phyloP scores from a whole-genome alignment of 2,329 filamentous ascomycete species.

The Colletotrichum magnum region DNA sequence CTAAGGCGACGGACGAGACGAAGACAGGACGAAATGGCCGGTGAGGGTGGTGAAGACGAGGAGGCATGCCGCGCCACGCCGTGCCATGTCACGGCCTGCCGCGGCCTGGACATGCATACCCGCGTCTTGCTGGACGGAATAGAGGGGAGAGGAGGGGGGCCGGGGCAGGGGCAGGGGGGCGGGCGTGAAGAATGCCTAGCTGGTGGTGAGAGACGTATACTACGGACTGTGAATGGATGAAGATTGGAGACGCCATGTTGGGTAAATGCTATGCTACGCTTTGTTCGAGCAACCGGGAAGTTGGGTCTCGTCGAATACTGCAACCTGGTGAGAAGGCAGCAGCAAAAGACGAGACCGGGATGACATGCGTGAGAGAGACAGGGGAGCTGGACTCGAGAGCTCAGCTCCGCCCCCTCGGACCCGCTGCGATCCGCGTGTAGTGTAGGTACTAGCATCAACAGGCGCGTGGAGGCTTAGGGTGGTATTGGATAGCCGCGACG shows the following conservation, averaged over 20 bases:
- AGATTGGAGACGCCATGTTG: not conserved
- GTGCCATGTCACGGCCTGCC: constrained; percentile 30
- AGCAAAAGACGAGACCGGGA: no score
- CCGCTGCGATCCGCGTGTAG: no score
- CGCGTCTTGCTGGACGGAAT: constrained; percentile 16
- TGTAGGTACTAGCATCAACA: not conserved
- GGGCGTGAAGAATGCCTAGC: constrained; percentile 11
- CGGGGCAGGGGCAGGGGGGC: not conserved
- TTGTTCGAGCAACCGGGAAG: no score
- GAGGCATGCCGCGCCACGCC: constrained; percentile 37
- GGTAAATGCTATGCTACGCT: not conserved
- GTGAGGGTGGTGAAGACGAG: not conserved
- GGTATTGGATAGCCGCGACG: constrained; percentile 15
- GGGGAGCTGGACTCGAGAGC: no score
- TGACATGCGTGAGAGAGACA: no score
- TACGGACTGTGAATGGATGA: no score
- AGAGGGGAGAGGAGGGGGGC: not conserved
- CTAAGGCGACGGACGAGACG: constrained; percentile 25
- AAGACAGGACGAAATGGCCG: constrained; percentile 6
- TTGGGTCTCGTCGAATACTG: no score
- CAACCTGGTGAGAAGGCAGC: no score
- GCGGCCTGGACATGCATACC: constrained; percentile 32
- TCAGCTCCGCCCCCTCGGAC: no score
- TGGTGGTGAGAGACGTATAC: not conserved
- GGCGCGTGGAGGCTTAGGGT: constrained; percentile 10